Conservation (phyloP, 2,329 filamentous ascomycete species). For the Samsoniella hepiali region DNA sequence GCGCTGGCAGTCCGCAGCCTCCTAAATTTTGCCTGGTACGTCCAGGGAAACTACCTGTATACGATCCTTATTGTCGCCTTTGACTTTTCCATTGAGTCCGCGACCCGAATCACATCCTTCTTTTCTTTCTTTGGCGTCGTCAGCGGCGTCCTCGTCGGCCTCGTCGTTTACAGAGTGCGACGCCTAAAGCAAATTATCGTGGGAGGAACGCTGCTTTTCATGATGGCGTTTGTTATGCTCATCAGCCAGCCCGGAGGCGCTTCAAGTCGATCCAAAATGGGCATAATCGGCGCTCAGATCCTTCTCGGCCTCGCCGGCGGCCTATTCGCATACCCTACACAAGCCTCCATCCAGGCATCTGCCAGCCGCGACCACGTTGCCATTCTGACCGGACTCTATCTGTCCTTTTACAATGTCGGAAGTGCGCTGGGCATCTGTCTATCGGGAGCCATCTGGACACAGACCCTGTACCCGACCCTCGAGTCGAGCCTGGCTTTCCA, state of each 20-base stretch:
- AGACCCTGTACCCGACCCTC: conserved; percentile 35
- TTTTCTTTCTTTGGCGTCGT: conserved; percentile 54
- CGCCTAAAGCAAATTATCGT: conserved; percentile 58
- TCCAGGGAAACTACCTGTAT: conserved; percentile 59
- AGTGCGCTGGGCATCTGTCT: conserved; percentile 40
- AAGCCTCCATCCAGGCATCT: conserved; percentile 40
- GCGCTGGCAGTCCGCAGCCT: conserved; percentile 52
- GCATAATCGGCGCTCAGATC: conserved; percentile 54
- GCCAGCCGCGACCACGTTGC: conserved; percentile 37
- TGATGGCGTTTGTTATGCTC: conserved; percentile 54
- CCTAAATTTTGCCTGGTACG: conserved; percentile 52
- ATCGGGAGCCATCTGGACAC: conserved; percentile 42
- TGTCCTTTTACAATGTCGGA: conserved; percentile 42
- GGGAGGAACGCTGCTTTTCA: conserved; percentile 52
- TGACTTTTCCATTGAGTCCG: conserved; percentile 51
- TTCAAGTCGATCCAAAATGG: conserved; percentile 38
- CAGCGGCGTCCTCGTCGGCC: conserved; percentile 48
- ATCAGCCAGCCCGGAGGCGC: conserved; percentile 53
- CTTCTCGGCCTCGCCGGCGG: conserved; percentile 57
- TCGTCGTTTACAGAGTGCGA: conserved; percentile 50
- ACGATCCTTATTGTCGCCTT: conserved; percentile 58
- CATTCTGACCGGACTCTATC: conserved; percentile 37
- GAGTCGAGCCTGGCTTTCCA: conserved; percentile 33
- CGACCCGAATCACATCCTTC: conserved; percentile 55
- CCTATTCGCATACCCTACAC: conserved; percentile 47